Evolutionary conservation across 257 asterid species (phyloP), one percentile per base, ranked within the genome.

Genomic region (Petunia secreta): DNA sequence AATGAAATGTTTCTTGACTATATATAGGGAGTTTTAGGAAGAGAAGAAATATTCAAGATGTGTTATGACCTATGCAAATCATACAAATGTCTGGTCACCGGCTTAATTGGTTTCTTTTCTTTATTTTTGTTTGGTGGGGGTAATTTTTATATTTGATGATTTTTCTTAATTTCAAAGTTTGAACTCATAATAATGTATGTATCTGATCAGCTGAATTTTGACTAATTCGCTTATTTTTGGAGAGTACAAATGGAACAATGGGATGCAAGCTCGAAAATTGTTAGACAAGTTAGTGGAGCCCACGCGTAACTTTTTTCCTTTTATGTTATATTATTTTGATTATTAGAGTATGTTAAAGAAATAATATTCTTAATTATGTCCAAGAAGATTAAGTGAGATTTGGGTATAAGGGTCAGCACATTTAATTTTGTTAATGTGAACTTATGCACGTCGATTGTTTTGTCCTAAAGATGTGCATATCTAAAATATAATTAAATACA

Each of bases 11-110:
- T 71, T 48, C 77, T 71, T 34, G 16, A 1, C 6, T 48, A 46
- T 48, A 48, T 48, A 71, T 71, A 25, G 77, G 60, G 60, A 71
- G 77, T 71, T 25, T 69, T 9, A 25, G 77, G 10, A 25, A 48
- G n/a, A 37, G n/a, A 25, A 11, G 74, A 3, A 0, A 6, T 25
- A 71, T 25, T 71, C 16, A 71, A 10, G 25, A 13, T 48, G 44
- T 34, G 38, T 71, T 34, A 71, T 71, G 40, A 71, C 44, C 43
- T 9, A 48, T 11, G 6, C 2, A 71, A 71, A 71, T 25, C 60
- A 48, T 2, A 48, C 60, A 71, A 71, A 71, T 71, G 77, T 34
- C 50, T 71, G 77, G 10, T 25, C 16, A 71, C 4, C 2, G 11
- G 6, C 25, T 9, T 25, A 71, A 1, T 71, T 10, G 34, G 44